These are phyloP conservation scores for Vaccinium darrowii DNA, from an alignment of 148 eudicot genomes.

Conservation along the genomic window DNA sequence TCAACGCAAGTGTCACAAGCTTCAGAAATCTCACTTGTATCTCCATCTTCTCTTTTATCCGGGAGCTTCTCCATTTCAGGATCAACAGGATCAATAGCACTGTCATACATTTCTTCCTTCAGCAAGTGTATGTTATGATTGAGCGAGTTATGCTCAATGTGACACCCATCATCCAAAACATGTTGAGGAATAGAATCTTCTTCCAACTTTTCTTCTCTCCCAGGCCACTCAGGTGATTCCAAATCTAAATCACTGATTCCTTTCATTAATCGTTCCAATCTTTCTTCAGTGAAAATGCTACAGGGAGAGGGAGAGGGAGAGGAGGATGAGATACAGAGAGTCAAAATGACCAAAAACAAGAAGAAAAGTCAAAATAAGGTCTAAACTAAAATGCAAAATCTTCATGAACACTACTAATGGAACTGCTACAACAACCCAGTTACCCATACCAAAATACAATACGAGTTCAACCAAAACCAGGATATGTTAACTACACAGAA, in stretches of 20 bases:
- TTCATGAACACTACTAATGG: neutral
- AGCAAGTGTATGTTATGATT: conserved; percentile 28
- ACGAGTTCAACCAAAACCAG: neutral
- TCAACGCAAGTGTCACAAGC: conserved; percentile 26
- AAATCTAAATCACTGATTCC: conserved; percentile 49
- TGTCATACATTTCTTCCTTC: conserved; percentile 30
- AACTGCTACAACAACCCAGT: neutral
- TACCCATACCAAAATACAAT: neutral
- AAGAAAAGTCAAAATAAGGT: neutral
- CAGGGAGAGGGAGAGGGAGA: conserved; percentile 17
- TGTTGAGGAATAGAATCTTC: conserved; percentile 38
- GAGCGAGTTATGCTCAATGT: conserved; percentile 31
- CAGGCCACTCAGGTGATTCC: conserved; percentile 38
- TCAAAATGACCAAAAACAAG: neutral
- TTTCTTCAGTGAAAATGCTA: conserved; percentile 89
- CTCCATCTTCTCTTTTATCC: conserved; percentile 38
- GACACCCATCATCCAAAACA: conserved; percentile 40
- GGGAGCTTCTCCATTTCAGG: conserved; percentile 36
- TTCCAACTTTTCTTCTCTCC: conserved; percentile 39
- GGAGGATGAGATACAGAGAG: neutral
- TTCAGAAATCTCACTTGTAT: conserved; percentile 27
- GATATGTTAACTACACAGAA: neutral
- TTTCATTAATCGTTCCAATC: conserved; percentile 74
- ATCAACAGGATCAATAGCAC: conserved; percentile 36
- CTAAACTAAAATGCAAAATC: neutral